Conservation (phyloP, 192 early-diverging fungal genomes). For the Spizellomyces sp. region DNA sequence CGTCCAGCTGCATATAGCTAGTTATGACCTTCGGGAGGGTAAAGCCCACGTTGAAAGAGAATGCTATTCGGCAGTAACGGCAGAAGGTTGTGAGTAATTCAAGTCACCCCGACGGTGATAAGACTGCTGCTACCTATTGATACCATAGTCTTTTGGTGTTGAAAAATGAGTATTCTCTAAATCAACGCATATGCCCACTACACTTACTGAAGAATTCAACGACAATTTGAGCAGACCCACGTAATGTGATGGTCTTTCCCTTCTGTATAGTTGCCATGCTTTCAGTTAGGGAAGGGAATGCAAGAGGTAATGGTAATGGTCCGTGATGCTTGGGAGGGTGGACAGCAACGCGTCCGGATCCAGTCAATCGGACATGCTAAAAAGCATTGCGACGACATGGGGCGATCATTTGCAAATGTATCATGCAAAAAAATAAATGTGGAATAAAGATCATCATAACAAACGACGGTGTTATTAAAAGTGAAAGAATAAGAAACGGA, state of each 20-base stretch:
- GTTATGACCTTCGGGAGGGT: slow-evolving; percentile 68
- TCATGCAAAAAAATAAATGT: too few relatives aligned
- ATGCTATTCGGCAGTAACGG: slow-evolving; percentile 55
- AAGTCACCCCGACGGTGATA: background rate
- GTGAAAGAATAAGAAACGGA: too few relatives aligned
- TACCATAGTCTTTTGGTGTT: slow-evolving; percentile 58
- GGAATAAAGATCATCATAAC: too few relatives aligned
- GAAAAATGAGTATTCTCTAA: background rate
- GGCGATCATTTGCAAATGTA: too few relatives aligned
- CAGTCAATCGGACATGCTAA: too few relatives aligned
- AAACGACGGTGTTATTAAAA: too few relatives aligned
- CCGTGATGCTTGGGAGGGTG: too few relatives aligned
- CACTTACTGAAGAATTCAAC: slow-evolving; percentile 84
- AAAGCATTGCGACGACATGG: too few relatives aligned
- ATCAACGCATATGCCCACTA: background rate
- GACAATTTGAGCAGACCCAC: slow-evolving; percentile 81
- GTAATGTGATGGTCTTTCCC: slow-evolving; percentile 67
- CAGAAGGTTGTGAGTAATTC: background rate
- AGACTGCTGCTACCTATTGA: slow-evolving; percentile 65
- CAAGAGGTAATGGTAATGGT: too few relatives aligned
- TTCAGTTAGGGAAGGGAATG: background rate
- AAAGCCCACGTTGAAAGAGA: slow-evolving; percentile 90
- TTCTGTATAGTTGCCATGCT: slow-evolving; percentile 26
- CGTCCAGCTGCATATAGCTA: background rate
- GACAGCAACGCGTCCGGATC: too few relatives aligned